A percentile compares a stretch with the other conserved stretches of the same genome.
These are phyloP conservation scores for Canna indica DNA, from an alignment of 176 grass and related monocot species.

Conservation along the genomic window DNA sequence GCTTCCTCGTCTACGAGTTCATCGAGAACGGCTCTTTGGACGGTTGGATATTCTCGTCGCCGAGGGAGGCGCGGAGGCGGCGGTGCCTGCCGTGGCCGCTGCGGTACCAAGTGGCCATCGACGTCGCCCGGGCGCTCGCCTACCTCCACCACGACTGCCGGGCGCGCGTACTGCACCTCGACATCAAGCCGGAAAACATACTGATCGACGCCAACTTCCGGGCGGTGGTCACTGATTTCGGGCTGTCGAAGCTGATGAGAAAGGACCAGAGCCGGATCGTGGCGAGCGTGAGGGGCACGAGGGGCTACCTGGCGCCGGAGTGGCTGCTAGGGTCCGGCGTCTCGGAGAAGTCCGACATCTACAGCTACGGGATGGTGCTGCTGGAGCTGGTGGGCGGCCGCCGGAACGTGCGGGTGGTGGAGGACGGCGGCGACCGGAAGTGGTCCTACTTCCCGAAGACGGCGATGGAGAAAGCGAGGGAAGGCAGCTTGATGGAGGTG, in stretches of 20 bases:
- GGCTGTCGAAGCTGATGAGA: slow-evolving; percentile 45
- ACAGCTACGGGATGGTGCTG: slow-evolving; percentile 70
- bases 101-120: slow-evolving; percentile 39
- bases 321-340: slow-evolving; percentile 50
- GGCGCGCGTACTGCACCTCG: slow-evolving; percentile 55
- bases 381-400: slow-evolving; percentile 54
- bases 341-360: slow-evolving; percentile 61
- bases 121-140: slow-evolving; percentile 45
- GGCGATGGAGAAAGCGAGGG: slow-evolving; percentile 27
- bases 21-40: slow-evolving; percentile 41
- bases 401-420: slow-evolving; percentile 24
- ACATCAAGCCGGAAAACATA: slow-evolving; percentile 85
- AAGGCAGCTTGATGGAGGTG: slow-evolving; percentile 35
- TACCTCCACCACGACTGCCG: slow-evolving; percentile 67
- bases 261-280: slow-evolving; percentile 60
- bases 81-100: slow-evolving; percentile 28
- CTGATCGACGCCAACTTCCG: slow-evolving; percentile 49
- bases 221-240: slow-evolving; percentile 43
- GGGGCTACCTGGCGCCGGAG: slow-evolving; percentile 61
- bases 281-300: slow-evolving; percentile 46
- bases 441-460: slow-evolving; percentile 59
- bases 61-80: background rate
- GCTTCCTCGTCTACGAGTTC: slow-evolving; percentile 52
- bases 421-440: background rate
- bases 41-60: slow-evolving; percentile 36